Conservation (phyloP, 1,284 basidiomycete genomes). For the Coniferiporia weirii region DNA sequence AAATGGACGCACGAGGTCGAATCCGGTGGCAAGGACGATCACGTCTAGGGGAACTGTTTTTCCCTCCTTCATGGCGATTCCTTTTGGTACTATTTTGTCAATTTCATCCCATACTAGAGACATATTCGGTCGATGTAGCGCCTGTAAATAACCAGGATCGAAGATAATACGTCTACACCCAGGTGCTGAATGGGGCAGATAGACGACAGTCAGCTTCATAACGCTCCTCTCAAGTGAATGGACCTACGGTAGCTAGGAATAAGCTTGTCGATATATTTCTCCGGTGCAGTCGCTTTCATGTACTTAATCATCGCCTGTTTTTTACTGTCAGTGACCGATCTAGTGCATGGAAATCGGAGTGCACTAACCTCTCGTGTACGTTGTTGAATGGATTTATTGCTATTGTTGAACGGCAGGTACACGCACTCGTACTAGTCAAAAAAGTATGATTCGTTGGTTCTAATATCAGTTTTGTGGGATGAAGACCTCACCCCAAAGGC, state of each 20-base stretch:
- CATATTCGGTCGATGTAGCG: conserved; percentile 48
- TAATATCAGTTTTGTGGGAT: background rate
- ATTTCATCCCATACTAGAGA: conserved; percentile 42
- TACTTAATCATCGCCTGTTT: background rate
- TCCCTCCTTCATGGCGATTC: conserved; percentile 44
- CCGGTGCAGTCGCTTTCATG: conserved; percentile 30
- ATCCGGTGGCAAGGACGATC: conserved; percentile 48
- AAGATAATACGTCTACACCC: conserved; percentile 54
- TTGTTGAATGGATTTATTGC: conserved; percentile 4
- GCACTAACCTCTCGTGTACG: conserved; percentile 11
- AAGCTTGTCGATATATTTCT: conserved; percentile 38
- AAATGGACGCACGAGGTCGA: conserved; percentile 18
- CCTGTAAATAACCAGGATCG: conserved; percentile 47
- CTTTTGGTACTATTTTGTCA: conserved; percentile 37
- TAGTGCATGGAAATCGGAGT: background rate
- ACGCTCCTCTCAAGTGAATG: conserved; percentile 5
- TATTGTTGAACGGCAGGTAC: conserved; percentile 13
- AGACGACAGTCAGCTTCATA: background rate
- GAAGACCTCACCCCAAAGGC: conserved; percentile 15
- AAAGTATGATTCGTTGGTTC: background rate
- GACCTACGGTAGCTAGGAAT: conserved; percentile 44
- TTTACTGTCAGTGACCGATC: background rate
- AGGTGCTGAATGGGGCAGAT: conserved; percentile 30
- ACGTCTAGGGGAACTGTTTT: conserved; percentile 42
- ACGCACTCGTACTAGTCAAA: conserved; percentile 5